Base-by-base conservation (phyloP, 768 basidiomycete species). In the Lactarius akahatsu region DNA sequence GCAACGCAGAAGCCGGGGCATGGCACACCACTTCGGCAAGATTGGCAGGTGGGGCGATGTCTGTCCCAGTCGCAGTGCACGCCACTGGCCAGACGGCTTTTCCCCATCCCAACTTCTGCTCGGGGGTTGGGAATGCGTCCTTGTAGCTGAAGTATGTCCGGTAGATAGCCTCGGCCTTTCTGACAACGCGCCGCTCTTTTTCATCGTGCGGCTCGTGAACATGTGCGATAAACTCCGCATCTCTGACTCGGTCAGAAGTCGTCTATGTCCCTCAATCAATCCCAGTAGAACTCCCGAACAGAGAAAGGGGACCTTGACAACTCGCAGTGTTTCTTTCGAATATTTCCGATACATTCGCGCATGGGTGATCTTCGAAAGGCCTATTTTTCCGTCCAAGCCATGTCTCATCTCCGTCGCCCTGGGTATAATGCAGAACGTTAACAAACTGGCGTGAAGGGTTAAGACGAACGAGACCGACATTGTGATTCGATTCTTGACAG, bases 351-450 rank as follows among this genome's bases (percentile, higher is more conserved):
- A 67, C 5, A 43, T 6, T 32, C 52, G 57, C 6, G 66, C 66
- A 7, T 59, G 62, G 5, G 62, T 13, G 7, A 67, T 4, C 52
- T n/a, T 67, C 15, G 62, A 56, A 34, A 63, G 15, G 3, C 66
- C 66, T 15, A 38, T 30, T 28, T 63, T 67, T 36, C 20, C 18
- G 28, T 63, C 58, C 32, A 67, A 38, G 43, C 50, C 58, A 23
- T 56, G 34, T 60, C 57, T 63, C 66, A 67, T 59, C 36, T 67
- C 58, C 7, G 40, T 32, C 56, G 66, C 54, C 58, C 66, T 67
- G 50, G 47, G 57, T 1, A 63, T 34, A 36, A 11, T 4, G 26
- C 20, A 23, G 30, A n/a, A 40, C 6, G 34, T 67, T 34, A 45
- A 23, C 36, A 16, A 47, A 45, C 10, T 30, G 45, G 11, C 11